Evolutionary conservation across 2,329 filamentous ascomycete species (phyloP).

Genomic region (Fusarium nisikadoi): DNA sequence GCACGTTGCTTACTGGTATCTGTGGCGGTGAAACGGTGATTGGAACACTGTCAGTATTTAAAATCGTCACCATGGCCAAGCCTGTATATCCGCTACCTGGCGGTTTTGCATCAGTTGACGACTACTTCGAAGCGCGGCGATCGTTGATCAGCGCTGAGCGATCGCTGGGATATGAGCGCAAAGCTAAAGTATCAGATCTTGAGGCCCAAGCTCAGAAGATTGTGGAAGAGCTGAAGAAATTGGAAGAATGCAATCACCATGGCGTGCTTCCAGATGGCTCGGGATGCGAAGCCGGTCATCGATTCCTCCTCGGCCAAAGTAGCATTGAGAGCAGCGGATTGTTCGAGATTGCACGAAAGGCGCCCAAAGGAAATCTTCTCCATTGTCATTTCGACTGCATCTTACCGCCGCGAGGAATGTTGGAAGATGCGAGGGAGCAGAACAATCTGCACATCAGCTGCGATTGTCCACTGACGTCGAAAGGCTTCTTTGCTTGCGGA

Average conservation of each 20-base stretch:
- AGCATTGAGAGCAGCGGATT: background rate
- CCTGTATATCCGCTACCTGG: background rate
- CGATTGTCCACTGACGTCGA: background rate
- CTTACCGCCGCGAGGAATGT: background rate
- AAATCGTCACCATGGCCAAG: background rate
- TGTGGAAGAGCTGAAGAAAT: background rate
- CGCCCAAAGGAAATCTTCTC: background rate
- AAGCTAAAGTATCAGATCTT: background rate
- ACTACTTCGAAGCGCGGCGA: background rate
- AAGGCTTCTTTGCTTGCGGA: background rate
- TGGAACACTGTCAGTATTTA: too few species aligned
- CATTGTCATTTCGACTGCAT: background rate
- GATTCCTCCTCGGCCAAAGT: background rate
- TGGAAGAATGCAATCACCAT: background rate
- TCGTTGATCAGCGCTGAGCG: background rate
- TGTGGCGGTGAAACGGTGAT: too few species aligned
- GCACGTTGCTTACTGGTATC: too few species aligned
- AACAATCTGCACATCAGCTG: background rate
- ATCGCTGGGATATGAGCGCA: background rate
- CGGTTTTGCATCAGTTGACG: background rate
- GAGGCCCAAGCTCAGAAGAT: background rate
- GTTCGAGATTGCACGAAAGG: background rate
- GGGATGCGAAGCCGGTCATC: background rate
- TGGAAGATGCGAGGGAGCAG: background rate
- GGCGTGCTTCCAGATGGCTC: background rate